Evolutionary conservation across 1,284 basidiomycete genomes (phyloP), one percentile per base, ranked within the genome.

Genomic region (Malassezia slooffiae): DNA sequence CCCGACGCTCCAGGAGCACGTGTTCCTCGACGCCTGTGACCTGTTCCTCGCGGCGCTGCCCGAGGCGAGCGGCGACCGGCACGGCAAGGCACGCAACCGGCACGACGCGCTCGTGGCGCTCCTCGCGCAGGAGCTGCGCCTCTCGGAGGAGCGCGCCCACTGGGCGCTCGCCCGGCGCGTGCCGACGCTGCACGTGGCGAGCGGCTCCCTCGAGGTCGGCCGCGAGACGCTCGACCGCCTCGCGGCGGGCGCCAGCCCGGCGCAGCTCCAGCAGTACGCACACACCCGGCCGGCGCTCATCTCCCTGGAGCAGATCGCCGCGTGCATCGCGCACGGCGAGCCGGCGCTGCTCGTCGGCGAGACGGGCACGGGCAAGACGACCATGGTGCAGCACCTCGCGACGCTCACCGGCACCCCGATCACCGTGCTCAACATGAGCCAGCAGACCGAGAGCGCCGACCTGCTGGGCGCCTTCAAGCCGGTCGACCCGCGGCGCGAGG

Each of bases 361-460:
- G 74, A 99, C 93, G 0, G 93, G 93, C 31, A 99, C 93, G 1
- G 93, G 93, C 27, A 99, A 99, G 72, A 99, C 93, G 2, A 93
- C 89, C 33, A 78, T 82, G 3, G 79, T 97, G 15, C 86, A 89
- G 17, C 81, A 93, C 57, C 76, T 97, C 17, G 85, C 93, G 15
- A 76, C 80, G 4, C 72, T 85, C n/a, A 76, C 93, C 22, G 78
- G 78, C 13, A 79, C 80, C 27, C 80, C 82, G 0, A 76, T 97
- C 31, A 77, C 87, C 31, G 87, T 87, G 0, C 77, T 97, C 53
- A 99, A 99, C 66, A 71, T 97, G 62, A 93, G 88, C 2, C 90
- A 93, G 62, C 93, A 99, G 72, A 95, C 90, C 1, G 93, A 97
- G 70, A 84, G 87, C 3, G 82, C 85, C 3, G 93, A 99, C 70